Base-by-base conservation (phyloP, 257 asterid genomes). In the Petunia secreta region DNA sequence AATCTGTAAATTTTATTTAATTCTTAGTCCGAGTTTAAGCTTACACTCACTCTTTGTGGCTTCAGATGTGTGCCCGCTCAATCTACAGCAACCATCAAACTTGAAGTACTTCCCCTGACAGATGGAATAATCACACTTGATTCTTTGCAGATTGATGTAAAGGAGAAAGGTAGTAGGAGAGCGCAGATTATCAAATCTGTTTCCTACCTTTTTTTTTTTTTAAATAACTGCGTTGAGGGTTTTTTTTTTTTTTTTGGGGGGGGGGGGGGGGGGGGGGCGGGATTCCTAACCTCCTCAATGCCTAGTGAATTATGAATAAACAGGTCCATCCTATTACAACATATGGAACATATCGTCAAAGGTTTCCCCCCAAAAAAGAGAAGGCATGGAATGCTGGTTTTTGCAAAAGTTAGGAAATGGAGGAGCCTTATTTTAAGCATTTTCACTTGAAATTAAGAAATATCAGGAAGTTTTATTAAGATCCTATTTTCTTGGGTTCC, bases 91-190 rank as follows among this genome's bases (percentile, higher is more conserved):
- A 91, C 97, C 63, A 91, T 96, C 85, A 96, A 96, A 91, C 98
- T 96, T 79, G 98, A 94, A 89, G 97, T 96, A 58, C 98, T 96
- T 64, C 99, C 99, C 39, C 79, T 96, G 88, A 96, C 97, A 8
- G 99, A 96, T 89, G 99, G 97, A 75, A 96, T 94, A 82, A 94
- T 96, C 87, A 90, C 98, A 53, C 98, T 96, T 54, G 98, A 96
- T 90, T 94, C 99, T 86, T 92, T 96, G 79, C 93, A 87, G 84
- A 89, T 96, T 59, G 94, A 89, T 87, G 95, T 91, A 14, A 91
- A 87, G 85, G 98, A 94, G 86, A 96, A 91, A 94, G 98, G 99
- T 91, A 89, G 74, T 73, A 73, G 46, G 16, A 1, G 41, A 50
- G 44, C 40, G 48, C 36, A 34, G 11, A 34, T 73, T 73, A 34